phyloP scores from a whole-genome alignment of 1,284 basidiomycete species.

The Apiotrichum mycotoxinovorans region DNA sequence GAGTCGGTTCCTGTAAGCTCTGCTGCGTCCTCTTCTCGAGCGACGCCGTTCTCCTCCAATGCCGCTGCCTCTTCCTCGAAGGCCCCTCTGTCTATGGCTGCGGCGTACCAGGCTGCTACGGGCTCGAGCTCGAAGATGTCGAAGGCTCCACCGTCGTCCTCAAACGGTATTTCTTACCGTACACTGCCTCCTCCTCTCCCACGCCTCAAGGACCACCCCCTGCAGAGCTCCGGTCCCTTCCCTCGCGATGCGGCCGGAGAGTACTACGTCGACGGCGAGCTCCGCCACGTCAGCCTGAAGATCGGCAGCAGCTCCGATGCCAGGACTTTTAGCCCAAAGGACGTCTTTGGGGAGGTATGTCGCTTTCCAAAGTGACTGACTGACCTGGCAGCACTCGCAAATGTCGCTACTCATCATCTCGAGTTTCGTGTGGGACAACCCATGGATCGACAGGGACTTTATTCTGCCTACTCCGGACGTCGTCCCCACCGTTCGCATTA shows the following conservation, averaged over 20 bases:
- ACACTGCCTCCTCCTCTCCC: background rate
- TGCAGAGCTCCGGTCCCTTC: constrained; percentile 29
- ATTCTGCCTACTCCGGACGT: constrained; percentile 28
- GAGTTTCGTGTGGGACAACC: constrained; percentile 36
- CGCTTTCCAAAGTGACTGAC: background rate
- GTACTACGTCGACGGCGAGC: constrained; percentile 42
- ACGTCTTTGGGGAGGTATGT: constrained; percentile 39
- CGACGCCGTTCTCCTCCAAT: background rate
- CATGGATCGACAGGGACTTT: constrained; percentile 30
- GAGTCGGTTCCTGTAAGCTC: background rate
- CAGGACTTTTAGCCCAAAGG: constrained; percentile 25
- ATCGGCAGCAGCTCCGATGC: constrained; percentile 25
- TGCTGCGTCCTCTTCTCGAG: background rate
- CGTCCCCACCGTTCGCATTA: constrained; percentile 34
- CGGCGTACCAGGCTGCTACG: background rate
- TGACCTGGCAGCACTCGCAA: constrained; percentile 29
- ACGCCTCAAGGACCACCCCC: constrained; percentile 25
- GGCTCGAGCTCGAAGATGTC: background rate
- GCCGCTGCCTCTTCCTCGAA: background rate
- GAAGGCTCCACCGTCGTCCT: background rate
- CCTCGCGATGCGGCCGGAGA: constrained; percentile 43
- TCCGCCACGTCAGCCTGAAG: constrained; percentile 32
- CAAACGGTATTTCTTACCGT: background rate
- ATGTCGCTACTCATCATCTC: constrained; percentile 40
- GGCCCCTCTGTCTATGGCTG: background rate